phyloP scores from a whole-genome alignment of 1,284 basidiomycete genomes.

The Marasmius sp. region DNA sequence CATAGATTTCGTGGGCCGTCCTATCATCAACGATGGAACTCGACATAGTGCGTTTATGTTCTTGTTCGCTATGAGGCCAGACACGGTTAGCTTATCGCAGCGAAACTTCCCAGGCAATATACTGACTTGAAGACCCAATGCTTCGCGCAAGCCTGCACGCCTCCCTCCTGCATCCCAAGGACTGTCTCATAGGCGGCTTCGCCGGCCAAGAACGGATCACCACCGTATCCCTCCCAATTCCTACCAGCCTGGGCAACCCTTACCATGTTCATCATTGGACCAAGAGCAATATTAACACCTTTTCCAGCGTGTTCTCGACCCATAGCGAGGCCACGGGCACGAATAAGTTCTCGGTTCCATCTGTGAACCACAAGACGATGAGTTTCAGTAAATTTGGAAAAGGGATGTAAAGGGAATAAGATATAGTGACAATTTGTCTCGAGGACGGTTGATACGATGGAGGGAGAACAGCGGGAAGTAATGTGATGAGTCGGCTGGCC shows the following conservation, averaged over 20 bases:
- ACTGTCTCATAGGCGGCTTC: conserved; percentile 76
- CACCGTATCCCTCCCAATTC: conserved; percentile 67
- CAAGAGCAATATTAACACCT: conserved; percentile 55
- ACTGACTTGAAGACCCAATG: conserved; percentile 49
- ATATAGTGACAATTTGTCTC: no score
- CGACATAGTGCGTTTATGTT: conserved; percentile 10
- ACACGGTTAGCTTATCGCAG: not conserved
- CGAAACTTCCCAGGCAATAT: not conserved
- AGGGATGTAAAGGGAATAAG: no score
- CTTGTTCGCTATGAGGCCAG: conserved; percentile 11
- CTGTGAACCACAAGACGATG: conserved; percentile 11
- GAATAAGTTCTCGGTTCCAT: conserved; percentile 49
- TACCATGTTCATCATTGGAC: conserved; percentile 45
- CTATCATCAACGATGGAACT: conserved; percentile 16
- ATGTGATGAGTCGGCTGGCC: not conserved
- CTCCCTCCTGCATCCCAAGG: conserved; percentile 71
- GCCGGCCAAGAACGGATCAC: conserved; percentile 67
- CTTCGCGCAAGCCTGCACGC: conserved; percentile 80
- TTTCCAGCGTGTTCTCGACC: conserved; percentile 63
- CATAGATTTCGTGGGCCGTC: conserved; percentile 18
- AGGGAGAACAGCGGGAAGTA: not conserved
- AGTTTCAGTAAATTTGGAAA: no score
- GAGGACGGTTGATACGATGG: no score
- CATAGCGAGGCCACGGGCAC: conserved; percentile 57
- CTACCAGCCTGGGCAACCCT: conserved; percentile 49